Evolutionary conservation across 2,329 filamentous ascomycete species (phyloP).

Genomic region (Beauveria pseudobassiana): DNA sequence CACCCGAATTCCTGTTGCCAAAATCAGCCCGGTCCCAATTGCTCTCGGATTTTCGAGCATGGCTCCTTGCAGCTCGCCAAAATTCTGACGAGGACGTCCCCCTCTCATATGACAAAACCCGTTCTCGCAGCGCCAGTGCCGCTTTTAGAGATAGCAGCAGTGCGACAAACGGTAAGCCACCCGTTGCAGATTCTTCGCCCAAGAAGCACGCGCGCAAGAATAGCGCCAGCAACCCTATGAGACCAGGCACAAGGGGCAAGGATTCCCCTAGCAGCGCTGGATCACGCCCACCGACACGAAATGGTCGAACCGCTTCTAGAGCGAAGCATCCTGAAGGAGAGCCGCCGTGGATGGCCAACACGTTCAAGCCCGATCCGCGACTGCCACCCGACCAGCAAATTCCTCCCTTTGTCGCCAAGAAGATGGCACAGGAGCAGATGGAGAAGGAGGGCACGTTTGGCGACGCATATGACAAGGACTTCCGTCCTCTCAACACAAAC

Average conservation of each 20-base stretch:
- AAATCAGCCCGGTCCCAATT: constrained; percentile 70
- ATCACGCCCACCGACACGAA: constrained; percentile 55
- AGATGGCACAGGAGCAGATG: constrained; percentile 91
- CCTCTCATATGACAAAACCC: constrained; percentile 52
- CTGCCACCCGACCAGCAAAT: constrained; percentile 93
- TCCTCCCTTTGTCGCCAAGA: constrained; percentile 84
- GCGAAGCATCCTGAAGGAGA: constrained; percentile 80
- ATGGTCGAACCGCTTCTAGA: constrained; percentile 41
- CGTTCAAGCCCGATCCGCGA: constrained; percentile 92
- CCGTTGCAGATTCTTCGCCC: constrained; percentile 44
- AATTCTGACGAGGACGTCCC: constrained; percentile 49
- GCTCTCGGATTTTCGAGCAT: constrained; percentile 64
- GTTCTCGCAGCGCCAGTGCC: constrained; percentile 63
- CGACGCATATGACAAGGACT: constrained; percentile 78
- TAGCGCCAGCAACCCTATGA: constrained; percentile 30
- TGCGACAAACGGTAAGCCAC: constrained; percentile 30
- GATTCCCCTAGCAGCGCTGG: constrained; percentile 35
- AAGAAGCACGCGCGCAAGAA: constrained; percentile 42
- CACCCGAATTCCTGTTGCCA: constrained; percentile 84
- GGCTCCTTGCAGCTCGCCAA: constrained; percentile 61
- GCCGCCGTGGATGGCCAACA: constrained; percentile 87
- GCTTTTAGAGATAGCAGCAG: constrained; percentile 30
- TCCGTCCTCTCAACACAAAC: constrained; percentile 72
- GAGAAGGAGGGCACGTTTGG: constrained; percentile 85
- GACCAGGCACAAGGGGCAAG: constrained; percentile 55